These are phyloP conservation scores for Cladophialophora immunda DNA, from an alignment of 2,329 filamentous ascomycete species.

Conservation along the genomic window DNA sequence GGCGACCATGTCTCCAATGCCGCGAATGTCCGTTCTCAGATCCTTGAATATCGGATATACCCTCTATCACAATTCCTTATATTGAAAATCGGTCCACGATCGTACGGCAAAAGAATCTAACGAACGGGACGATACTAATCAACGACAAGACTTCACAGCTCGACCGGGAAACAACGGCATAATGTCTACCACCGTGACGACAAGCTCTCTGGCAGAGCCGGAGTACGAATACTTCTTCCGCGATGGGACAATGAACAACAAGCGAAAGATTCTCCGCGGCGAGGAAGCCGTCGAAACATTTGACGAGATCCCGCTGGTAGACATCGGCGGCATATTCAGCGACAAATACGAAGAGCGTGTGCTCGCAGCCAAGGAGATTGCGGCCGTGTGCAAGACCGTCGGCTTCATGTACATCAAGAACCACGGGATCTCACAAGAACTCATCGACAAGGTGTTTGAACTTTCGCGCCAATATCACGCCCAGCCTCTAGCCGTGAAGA, in stretches of 20 bases:
- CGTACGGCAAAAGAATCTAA: neutral
- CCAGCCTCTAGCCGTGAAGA: conserved; percentile 33
- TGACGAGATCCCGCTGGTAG: conserved; percentile 31
- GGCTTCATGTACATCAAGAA: conserved; percentile 65
- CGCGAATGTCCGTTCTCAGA: neutral
- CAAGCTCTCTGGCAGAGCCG: neutral
- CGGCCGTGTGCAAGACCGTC: conserved; percentile 54
- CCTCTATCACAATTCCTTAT: neutral
- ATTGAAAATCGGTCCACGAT: neutral
- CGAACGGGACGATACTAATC: neutral
- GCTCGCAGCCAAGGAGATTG: conserved; percentile 47
- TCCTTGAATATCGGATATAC: conserved; percentile 2
- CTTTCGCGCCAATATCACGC: conserved; percentile 35
- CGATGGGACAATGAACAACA: conserved; percentile 20
- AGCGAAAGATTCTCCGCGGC: conserved; percentile 19
- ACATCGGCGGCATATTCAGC: conserved; percentile 30
- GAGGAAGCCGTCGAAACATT: conserved; percentile 22
- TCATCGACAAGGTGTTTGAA: conserved; percentile 47
- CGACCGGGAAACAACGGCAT: neutral
- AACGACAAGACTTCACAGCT: neutral
- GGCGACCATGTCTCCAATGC: neutral
- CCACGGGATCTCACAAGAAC: conserved; percentile 53
- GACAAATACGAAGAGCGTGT: conserved; percentile 20
- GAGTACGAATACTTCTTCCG: conserved; percentile 25
- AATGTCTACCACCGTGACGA: conserved; percentile 25